Base-by-base conservation (phyloP, 768 basidiomycete genomes). In the Russula vinacea region DNA sequence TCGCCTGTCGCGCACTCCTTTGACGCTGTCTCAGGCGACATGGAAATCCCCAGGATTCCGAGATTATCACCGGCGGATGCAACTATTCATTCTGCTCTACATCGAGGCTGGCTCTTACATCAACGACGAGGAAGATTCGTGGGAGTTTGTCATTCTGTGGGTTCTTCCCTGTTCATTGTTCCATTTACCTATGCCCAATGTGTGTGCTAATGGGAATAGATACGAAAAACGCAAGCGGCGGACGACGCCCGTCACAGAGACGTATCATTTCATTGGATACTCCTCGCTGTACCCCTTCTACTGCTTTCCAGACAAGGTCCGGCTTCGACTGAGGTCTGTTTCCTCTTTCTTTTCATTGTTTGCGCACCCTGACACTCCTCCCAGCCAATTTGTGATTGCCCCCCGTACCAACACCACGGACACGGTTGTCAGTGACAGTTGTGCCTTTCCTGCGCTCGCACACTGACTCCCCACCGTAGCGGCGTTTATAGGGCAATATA, bases 51-150 rank as follows among this genome's bases (percentile, higher is more conserved):
- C 89, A 8, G 95, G 92, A 14, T 98, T 98, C 77, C 81, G 80
- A 72, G 93, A 96, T 74, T 94, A 92, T 65, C 96, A 98, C 72
- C 82, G 89, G 19, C 79, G 84, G 59, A 96, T 97, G 90, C 97
- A 98, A 75, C 73, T 98, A 56, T 98, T 97, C 74, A 92, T 98
- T 67, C 73, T 96, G 60, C 79, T 99, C 6, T 98, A 92, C 76
- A 94, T 99, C 70, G 97, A 99, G 73, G 97, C 84, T 13, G 97
- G 95, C 3, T 93, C 91, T 14, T 98, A 94, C 74, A 92, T 99
- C 68, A 84, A 88, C 70, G 96, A 98, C 68, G 91, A 92, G 6
- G 96, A 98, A 72, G 89, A 94, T 24, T 80, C 82, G 1, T 98
- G 96, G 96, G 93, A 98, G 73, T 98, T 98, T 74, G 83, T 86